Evolutionary conservation across 768 basidiomycete genomes (phyloP).

Genomic region (Mycena galericulata): DNA sequence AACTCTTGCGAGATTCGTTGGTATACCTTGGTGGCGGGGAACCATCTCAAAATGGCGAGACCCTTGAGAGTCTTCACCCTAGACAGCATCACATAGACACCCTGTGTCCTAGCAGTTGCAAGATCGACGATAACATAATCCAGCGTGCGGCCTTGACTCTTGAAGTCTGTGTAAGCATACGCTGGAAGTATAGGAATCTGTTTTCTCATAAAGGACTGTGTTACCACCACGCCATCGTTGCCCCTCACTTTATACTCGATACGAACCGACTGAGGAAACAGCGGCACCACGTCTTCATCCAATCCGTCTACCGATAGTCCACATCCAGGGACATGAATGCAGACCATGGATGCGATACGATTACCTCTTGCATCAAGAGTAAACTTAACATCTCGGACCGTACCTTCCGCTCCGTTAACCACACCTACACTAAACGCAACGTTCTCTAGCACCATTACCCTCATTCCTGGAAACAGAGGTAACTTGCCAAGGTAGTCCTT

Average conservation of each 20-base stretch:
- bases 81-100: constrained; percentile 46
- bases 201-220: background rate
- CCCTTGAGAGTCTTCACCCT: constrained; percentile 38
- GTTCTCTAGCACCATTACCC: constrained; percentile 38
- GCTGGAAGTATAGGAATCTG: constrained; percentile 42
- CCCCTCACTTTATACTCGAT: background rate
- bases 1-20: constrained; percentile 31
- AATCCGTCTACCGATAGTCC: background rate
- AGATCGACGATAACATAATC: constrained; percentile 41
- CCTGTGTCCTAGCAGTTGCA: constrained; percentile 29
- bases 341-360: background rate
- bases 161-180: constrained; percentile 44
- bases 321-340: background rate
- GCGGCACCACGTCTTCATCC: background rate
- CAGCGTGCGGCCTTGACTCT: constrained; percentile 42
- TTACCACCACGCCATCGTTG: background rate
- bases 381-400: constrained; percentile 21
- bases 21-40: constrained; percentile 36
- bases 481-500: constrained; percentile 32
- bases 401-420: constrained; percentile 36
- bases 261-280: background rate
- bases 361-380: background rate
- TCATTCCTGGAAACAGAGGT: constrained; percentile 33
- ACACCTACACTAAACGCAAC: constrained; percentile 28
- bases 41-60: constrained; percentile 38